Conservation (phyloP, 1,284 basidiomycete genomes). For the Trichosporon faecale region DNA sequence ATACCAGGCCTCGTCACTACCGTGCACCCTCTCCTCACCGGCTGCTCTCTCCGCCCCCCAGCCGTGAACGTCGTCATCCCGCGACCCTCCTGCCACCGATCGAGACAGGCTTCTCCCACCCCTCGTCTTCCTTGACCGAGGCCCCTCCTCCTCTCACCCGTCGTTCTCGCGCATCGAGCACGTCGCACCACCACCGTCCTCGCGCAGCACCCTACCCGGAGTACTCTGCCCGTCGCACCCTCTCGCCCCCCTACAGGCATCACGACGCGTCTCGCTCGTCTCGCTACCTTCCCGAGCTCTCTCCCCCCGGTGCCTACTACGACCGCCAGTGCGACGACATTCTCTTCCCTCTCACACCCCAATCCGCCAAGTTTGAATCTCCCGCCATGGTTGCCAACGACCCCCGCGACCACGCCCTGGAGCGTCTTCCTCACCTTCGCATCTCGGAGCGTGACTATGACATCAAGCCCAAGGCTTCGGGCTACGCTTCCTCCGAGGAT, state of each 20-base stretch:
- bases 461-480: slow-evolving; percentile 6
- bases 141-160: slow-evolving; percentile 11
- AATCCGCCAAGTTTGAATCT: slow-evolving; percentile 16
- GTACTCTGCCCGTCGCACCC: neutral
- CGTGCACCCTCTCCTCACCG: slow-evolving; percentile 9
- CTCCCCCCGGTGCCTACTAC: neutral
- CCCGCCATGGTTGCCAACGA: slow-evolving; percentile 19
- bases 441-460: slow-evolving; percentile 17
- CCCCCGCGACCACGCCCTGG: slow-evolving; percentile 17
- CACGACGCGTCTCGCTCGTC: slow-evolving; percentile 3
- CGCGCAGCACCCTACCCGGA: slow-evolving; percentile 1
- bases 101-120: neutral
- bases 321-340: slow-evolving; percentile 14
- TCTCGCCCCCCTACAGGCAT: neutral
- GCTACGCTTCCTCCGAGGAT: neutral
- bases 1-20: slow-evolving; percentile 6
- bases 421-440: slow-evolving; percentile 19
- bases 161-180: slow-evolving; percentile 9
- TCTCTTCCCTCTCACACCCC: slow-evolving; percentile 18
- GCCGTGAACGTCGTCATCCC: slow-evolving; percentile 7
- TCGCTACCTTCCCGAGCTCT: neutral
- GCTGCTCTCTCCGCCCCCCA: slow-evolving; percentile 10
- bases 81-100: slow-evolving; percentile 10
- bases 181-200: neutral
- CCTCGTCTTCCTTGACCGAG: neutral